Conservation (phyloP, 2,329 filamentous ascomycete genomes). For the Furcasterigmium sp. region DNA sequence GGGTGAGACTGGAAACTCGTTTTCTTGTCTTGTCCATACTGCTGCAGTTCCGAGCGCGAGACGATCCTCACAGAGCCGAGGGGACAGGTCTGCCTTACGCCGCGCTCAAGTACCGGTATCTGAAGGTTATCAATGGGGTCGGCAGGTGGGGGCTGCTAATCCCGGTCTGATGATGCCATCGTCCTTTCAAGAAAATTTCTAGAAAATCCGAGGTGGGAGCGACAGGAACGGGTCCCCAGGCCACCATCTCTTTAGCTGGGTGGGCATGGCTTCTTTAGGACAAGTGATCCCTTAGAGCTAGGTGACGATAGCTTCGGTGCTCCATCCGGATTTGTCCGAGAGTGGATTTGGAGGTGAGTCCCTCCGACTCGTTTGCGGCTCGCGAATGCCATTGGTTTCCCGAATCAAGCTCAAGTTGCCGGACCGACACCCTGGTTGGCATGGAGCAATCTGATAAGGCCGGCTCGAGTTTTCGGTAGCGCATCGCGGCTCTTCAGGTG, state of each 20-base stretch:
- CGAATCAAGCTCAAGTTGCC: not conserved
- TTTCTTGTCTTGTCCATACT: no score
- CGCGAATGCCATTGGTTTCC: not conserved
- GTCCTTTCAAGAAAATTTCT: conserved; percentile 1
- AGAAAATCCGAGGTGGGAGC: not conserved
- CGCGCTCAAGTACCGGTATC: not conserved
- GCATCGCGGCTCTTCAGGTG: no score
- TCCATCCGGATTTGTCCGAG: conserved; percentile 3
- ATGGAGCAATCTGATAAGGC: not conserved
- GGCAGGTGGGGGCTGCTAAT: not conserved
- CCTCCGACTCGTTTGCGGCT: no score
- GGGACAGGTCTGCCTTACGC: no score
- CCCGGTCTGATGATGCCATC: conserved; percentile 4
- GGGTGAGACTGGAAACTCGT: no score
- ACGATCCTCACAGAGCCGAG: not conserved
- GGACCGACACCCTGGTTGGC: not conserved
- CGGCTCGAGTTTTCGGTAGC: no score
- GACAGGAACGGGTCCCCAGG: not conserved
- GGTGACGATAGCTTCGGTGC: conserved; percentile 1
- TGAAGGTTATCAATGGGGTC: not conserved
- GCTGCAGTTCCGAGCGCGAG: no score
- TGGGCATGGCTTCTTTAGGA: not conserved
- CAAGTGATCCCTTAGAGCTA: not conserved
- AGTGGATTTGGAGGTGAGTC: not conserved
- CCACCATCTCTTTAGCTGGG: not conserved